Evolutionary conservation across 306 rosid genomes (phyloP).

Genomic region (Pyrus bretschneideri): DNA sequence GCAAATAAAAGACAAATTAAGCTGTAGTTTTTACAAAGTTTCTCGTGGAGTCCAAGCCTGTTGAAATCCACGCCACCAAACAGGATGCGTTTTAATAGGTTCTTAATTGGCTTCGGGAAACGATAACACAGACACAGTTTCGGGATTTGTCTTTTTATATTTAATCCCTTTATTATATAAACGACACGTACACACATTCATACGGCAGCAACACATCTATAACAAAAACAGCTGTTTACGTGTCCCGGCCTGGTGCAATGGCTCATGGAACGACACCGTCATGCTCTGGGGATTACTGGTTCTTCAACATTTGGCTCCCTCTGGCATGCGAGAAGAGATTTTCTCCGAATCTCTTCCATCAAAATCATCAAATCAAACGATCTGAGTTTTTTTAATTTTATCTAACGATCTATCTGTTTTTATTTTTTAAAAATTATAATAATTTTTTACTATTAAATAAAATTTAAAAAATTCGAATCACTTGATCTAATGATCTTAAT

Average conservation of each 20-base stretch:
- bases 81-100: neutral
- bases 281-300: neutral
- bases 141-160: neutral
- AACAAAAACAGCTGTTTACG: neutral
- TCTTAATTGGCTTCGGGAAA: neutral
- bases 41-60: neutral
- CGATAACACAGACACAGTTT: neutral
- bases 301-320: neutral
- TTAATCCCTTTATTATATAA: neutral
- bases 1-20: neutral
- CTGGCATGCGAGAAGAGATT: neutral
- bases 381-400: rapidly evolving
- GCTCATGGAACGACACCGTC: neutral
- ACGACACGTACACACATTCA: neutral
- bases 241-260: neutral
- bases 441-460: rapidly evolving
- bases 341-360: rapidly evolving
- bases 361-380: rapidly evolving
- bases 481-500: rapidly evolving
- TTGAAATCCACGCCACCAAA: neutral
- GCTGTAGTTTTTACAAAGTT: neutral
- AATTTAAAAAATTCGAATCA: too few species aligned
- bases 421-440: rapidly evolving
- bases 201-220: neutral
- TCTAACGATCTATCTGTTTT: rapidly evolving